Evolutionary conservation across 1,284 basidiomycete species (phyloP), one percentile per base, ranked within the genome.

Genomic region (Lentinula novae-zelandiae): DNA sequence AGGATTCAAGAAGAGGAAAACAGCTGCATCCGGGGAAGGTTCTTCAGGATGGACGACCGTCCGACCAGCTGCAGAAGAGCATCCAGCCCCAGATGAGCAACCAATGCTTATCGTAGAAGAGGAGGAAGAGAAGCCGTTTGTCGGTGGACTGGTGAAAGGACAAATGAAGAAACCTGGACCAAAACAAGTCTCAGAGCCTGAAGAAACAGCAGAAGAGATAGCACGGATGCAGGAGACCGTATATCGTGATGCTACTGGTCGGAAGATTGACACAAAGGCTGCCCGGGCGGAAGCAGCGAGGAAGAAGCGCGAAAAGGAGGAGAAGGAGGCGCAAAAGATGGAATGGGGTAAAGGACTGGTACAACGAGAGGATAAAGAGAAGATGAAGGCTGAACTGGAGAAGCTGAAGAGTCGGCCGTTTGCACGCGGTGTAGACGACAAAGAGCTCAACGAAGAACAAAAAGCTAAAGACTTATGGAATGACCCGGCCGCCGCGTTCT

Each of bases 341-440:
- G 92, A 96, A 71, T 99, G 97, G 97, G 93, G 92, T 0, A 98
- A 96, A 74, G 97, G 97, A 27, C 70, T 97, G 38, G 89, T 93
- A 27, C 95, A 99, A 76, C 80, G 89, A 59, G 88, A 92, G 36
- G 89, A 94, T 62, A 77, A 79, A 50, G 90, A 93, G 72, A 84
- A 83, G 69, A 76, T 78, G 69, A 82, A 74, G 66, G 69, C 75
- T 61, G 85, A 93, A 66, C 70, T 91, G 68, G 86, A 89, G 73
- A 85, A 84, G 67, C 86, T 90, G 73, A 82, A 78, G 55, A 77
- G 74, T 22, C 81, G 78, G 64, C 83, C 85, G 31, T 90, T 97
- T 65, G 90, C 93, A 5, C 78, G 95, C 60, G 83, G 85, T 65
- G 90, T 83, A 1, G 91, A 97, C 66, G 97, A 99, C 73, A 80